Evolutionary conservation across 1,284 basidiomycete genomes (phyloP), one percentile per base, ranked within the genome.

Genomic region (Irpex rosettiformis): DNA sequence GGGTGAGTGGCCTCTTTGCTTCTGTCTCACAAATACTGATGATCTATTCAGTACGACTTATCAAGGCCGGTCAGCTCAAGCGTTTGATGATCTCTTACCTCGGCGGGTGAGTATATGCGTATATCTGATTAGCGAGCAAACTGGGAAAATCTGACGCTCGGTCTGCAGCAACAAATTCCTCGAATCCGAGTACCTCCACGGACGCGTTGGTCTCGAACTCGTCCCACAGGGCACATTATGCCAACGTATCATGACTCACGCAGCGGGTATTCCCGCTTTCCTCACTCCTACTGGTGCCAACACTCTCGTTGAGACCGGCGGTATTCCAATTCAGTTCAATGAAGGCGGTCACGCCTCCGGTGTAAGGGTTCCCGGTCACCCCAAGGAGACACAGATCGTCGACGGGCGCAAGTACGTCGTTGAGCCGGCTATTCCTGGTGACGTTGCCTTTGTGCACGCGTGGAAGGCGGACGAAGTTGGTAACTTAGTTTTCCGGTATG

Each of bases 401-500:
- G 81, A 89, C 66, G 94, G 94, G 27, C 84, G 89, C 67, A 80
- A 85, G 68, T 98, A 89, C 75, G 79, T 98, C 54, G 78, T 98
- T 69, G 96, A 98, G 73, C 86, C 92, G 49, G 86, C 93, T 4
- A 87, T 97, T 65, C 78, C 85, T 51, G 94, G 92, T 43, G 93
- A 94, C 72, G 85, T 93, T 58, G 95, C 94, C 18, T 90, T 98
- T 69, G 79, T 98, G 53, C 84, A 90, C 63, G 96, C 94, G 1
- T 96, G 93, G 93, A 98, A 97, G 75, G 96, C 88, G 4, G 96
- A 98, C 72, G 92, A 94, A 70, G 83, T 85, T 52, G 91, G 90
- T 1, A 93, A 94, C 73, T 86, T 87, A 71, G 86, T 93, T 55
- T 94, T 94, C 80, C 81, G 89, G 83, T 94, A 93, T 71, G 85